These are phyloP conservation scores for Eutypella sp. DNA, from an alignment of 2,329 filamentous ascomycete species.

Conservation along the genomic window DNA sequence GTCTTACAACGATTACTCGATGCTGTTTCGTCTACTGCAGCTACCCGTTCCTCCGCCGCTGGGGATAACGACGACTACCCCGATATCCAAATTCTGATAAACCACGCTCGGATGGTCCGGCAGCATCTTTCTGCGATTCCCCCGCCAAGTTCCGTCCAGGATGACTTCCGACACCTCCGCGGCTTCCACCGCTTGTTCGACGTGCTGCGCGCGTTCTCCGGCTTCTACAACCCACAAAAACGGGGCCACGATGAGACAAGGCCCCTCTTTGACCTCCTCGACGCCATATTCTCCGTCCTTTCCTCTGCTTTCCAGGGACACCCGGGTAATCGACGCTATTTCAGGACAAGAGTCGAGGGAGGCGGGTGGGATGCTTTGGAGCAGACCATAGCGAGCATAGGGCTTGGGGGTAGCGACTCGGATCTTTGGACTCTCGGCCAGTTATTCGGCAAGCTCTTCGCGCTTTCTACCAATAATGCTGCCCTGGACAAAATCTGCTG, in stretches of 20 bases:
- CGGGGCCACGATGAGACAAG: constrained; percentile 58
- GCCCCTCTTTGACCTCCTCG: constrained; percentile 63
- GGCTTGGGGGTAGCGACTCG: constrained; percentile 58
- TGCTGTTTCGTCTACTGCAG: constrained; percentile 32
- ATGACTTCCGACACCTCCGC: constrained; percentile 75
- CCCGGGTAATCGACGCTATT: constrained; percentile 83
- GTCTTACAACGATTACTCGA: constrained; percentile 53
- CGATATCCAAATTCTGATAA: constrained; percentile 42
- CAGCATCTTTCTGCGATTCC: constrained; percentile 51
- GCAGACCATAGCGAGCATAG: constrained; percentile 64
- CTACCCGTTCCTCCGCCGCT: constrained; percentile 24
- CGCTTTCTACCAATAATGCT: constrained; percentile 76
- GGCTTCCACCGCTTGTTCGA: constrained; percentile 74
- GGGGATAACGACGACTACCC: constrained; percentile 47
- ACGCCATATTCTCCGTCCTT: constrained; percentile 67
- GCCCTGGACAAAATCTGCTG: constrained; percentile 66
- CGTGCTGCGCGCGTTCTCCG: constrained; percentile 64
- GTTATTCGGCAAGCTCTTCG: constrained; percentile 76
- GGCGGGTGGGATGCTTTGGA: constrained; percentile 77
- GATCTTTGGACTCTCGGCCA: constrained; percentile 66
- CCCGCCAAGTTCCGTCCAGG: constrained; percentile 53
- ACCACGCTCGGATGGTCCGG: constrained; percentile 59
- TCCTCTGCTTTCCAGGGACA: constrained; percentile 73
- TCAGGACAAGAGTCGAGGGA: constrained; percentile 67
- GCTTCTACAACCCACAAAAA: constrained; percentile 67